Conservation (phyloP, 2,329 filamentous ascomycete species). For the Aureobasidium zeae region DNA sequence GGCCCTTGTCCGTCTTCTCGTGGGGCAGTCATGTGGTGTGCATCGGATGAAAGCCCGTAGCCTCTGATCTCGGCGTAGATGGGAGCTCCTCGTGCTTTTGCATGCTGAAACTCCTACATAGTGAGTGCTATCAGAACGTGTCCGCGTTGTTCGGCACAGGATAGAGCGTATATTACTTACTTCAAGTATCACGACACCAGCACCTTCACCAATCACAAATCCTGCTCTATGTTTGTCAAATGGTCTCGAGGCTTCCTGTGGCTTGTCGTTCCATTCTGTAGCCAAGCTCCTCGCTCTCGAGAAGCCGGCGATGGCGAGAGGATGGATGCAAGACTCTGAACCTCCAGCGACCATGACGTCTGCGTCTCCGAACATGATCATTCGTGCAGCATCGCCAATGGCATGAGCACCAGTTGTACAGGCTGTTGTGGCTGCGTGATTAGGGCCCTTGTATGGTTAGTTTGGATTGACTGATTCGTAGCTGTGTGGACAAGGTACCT, state of each 20-base stretch:
- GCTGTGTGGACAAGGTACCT: constrained; percentile 40
- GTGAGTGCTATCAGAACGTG: constrained; percentile 6
- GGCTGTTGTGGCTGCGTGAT: constrained; percentile 85
- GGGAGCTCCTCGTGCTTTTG: constrained; percentile 62
- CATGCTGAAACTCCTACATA: constrained; percentile 68
- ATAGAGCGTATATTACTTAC: constrained; percentile 28
- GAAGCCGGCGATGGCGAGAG: constrained; percentile 85
- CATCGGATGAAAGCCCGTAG: constrained; percentile 85
- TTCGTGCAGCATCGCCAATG: constrained; percentile 84
- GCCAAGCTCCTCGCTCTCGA: constrained; percentile 77
- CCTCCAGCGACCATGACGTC: constrained; percentile 96
- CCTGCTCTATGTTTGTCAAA: constrained; percentile 74
- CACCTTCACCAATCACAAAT: constrained; percentile 89
- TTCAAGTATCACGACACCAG: constrained; percentile 78
- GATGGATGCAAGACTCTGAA: constrained; percentile 91
- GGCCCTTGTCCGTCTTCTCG: constrained; percentile 74
- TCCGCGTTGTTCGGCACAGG: not conserved
- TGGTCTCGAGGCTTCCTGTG: constrained; percentile 65
- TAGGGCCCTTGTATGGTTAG: constrained; percentile 57
- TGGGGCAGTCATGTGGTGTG: constrained; percentile 88
- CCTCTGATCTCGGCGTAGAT: constrained; percentile 87
- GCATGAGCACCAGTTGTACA: constrained; percentile 95
- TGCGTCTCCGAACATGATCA: constrained; percentile 85
- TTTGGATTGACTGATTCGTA: no score
- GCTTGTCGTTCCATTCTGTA: constrained; percentile 67